Evolutionary conservation across 768 basidiomycete genomes (phyloP), one percentile per base, ranked within the genome.

Genomic region (Tephrocybe sp.): DNA sequence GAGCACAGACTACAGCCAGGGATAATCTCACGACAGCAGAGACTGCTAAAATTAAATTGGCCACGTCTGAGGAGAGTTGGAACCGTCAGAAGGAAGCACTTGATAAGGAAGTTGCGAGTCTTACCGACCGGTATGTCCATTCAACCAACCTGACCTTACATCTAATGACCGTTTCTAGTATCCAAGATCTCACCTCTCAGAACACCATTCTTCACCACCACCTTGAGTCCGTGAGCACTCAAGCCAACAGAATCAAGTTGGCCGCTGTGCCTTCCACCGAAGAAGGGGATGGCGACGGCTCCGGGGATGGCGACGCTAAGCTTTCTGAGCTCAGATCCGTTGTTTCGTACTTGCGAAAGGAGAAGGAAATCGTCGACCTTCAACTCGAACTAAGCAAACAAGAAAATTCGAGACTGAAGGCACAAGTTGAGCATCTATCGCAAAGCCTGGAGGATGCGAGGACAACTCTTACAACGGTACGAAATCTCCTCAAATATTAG

Each of bases 331-430:
- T 92, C 18, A 85, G 87, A 23, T 79, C 86, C 15, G 85, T 92
- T 22, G 83, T 93, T 36, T 77, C 83, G 2, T 94, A 89, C 65
- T 71, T 94, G 27, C 79, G 92, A 34, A 91, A 87, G 61, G 92
- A 94, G 74, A 93, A 94, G 68, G 91, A 94, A 63, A 91, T 94
- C 45, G 86, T 90, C 38, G 91, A 94, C 57, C 77, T 93, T 25
- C 90, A 93, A 55, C 75, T 91, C 21, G 88, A 93, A 58, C 79
- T 94, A 41, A 78, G 84, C 73, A 76, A 78, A 57, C 76, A 86
- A 52, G 91, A 94, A 69, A 88, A 78, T 56, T 68, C 79, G 8
- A 79, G 91, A 4, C 64, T 91, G 44, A 88, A 86, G 64, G 68
- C 78, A 16, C 87, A 93, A 61, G 77, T 88, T 22, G 90, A 92